Base-by-base conservation (phyloP, 2,329 filamentous ascomycete species). In the Pyrenophora graminea region DNA sequence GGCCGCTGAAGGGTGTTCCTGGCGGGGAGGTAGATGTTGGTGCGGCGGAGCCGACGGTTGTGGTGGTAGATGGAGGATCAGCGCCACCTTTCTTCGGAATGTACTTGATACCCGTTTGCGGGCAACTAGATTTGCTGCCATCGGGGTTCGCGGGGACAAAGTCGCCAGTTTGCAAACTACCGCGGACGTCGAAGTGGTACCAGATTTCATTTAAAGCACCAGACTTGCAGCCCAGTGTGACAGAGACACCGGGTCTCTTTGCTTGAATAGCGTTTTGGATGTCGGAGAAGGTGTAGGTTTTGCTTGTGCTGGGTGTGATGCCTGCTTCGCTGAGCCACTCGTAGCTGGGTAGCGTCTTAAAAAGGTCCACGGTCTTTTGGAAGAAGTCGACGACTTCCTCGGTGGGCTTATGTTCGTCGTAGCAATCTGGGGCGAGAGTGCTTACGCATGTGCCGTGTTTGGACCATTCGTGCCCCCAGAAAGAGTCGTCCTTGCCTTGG, bases 381-480 rank as follows among this genome's bases (percentile, higher is more conserved):
- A 90, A 90, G 74, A 83, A 91, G 67, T 88, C 86, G 10, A 83
- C 80, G 1, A 85, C 85, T 64, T 90, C 88, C 53, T 87, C 79
- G 9, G 81, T 82, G 0, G 80, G 71, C 48, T 78, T 72, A 63
- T 82, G 81, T 48, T 80, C 74, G 32, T 76, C 75, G 74, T 89
- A 90, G 78, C 87, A 90, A 17, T 74, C 65, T 0, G 85, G 81
- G 2, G 85, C 74, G 39, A 90, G 80, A 0, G 87, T 90, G 66
- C 83, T 85, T 64, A 90, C 84, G 74, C 87, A 90, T 10, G 86
- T 89, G 27, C 88, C 87, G 69, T 90, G 86, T 70, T 88, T 89
- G 69, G 80, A 79, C 82, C 85, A 90, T 67, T 90, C 87, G 71
- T 88, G 85, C 61, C 83, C 79, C 87, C 87, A 90, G 62, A 90